Evolutionary conservation across 2,329 filamentous ascomycete genomes (phyloP).

Genomic region (Fusarium pseudograminearum): DNA sequence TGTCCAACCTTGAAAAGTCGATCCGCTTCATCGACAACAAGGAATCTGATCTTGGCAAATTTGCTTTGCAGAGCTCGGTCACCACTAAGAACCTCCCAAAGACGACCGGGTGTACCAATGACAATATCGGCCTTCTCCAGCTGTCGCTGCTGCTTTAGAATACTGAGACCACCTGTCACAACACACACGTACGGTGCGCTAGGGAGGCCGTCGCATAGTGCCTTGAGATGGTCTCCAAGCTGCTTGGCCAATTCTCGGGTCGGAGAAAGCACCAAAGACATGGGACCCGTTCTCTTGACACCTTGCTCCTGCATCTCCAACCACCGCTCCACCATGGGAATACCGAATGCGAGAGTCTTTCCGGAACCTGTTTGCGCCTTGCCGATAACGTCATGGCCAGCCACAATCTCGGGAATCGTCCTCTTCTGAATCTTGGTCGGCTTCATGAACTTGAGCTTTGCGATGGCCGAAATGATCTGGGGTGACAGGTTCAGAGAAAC

Average conservation of each 20-base stretch:
- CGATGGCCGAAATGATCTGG: conserved; percentile 77
- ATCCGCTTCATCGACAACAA: conserved; percentile 96
- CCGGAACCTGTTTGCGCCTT: conserved; percentile 97
- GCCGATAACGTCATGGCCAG: conserved; percentile 90
- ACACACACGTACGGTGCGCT: conserved; percentile 81
- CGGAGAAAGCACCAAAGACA: conserved; percentile 87
- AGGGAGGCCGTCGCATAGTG: conserved; percentile 73
- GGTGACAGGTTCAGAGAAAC: conserved; percentile 78
- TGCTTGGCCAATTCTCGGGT: conserved; percentile 96
- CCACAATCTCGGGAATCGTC: conserved; percentile 83
- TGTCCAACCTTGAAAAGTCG: conserved; percentile 90
- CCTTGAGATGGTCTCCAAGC: conserved; percentile 82
- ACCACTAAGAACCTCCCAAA: conserved; percentile 93
- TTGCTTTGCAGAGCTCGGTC: conserved; percentile 75
- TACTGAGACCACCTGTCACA: conserved; percentile 89
- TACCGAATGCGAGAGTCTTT: conserved; percentile 94
- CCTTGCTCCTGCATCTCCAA: conserved; percentile 64
- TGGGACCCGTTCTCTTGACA: conserved; percentile 58
- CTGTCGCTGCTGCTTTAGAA: conserved; percentile 94
- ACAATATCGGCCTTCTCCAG: conserved; percentile 88
- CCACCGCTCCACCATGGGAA: conserved; percentile 90
- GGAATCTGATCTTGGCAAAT: conserved; percentile 80
- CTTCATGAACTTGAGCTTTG: conserved; percentile 80
- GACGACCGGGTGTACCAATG: conserved; percentile 89
- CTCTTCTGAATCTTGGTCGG: conserved; percentile 86